Conservation (phyloP, 352 stramenopile genomes). For the Phytophthora tentaculata region DNA sequence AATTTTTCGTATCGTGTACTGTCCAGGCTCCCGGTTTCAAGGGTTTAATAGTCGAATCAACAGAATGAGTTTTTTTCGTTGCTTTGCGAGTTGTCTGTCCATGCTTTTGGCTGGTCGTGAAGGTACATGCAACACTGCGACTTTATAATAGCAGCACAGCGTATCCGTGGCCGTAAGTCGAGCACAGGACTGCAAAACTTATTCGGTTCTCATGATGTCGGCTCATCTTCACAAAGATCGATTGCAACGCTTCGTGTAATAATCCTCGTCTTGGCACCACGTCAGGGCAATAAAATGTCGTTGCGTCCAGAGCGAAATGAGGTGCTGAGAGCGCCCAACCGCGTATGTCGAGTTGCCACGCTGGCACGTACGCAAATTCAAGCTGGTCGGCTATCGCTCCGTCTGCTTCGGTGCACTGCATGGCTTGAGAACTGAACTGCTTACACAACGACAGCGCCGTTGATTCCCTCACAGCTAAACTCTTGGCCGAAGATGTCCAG, state of each 20-base stretch:
- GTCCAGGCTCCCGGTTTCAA: too few species aligned
- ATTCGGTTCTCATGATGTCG: too few species aligned
- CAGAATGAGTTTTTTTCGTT: too few species aligned
- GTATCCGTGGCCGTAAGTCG: too few species aligned
- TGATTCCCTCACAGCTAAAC: not conserved
- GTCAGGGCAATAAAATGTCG: not conserved
- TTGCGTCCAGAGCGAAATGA: slow-evolving; percentile 1
- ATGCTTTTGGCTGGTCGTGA: slow-evolving; percentile 5
- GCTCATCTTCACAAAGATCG: not conserved
- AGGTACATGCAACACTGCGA: too few species aligned
- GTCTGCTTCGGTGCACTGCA: slow-evolving; percentile 4
- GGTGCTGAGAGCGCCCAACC: not conserved
- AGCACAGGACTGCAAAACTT: too few species aligned
- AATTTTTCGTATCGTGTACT: too few species aligned
- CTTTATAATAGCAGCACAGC: too few species aligned
- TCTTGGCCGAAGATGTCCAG: slow-evolving; percentile 10
- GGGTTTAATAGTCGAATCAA: too few species aligned
- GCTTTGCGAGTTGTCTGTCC: too few species aligned
- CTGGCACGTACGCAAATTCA: slow-evolving; percentile 14
- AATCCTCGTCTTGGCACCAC: not conserved
- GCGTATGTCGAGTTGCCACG: slow-evolving; percentile 2
- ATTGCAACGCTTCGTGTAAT: not conserved
- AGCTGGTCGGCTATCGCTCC: slow-evolving; percentile 10
- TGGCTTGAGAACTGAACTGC: not conserved
- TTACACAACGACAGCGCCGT: not conserved